phyloP scores from a whole-genome alignment of 805 yeast species.

The Wickerhamomyces chaumierensis region DNA sequence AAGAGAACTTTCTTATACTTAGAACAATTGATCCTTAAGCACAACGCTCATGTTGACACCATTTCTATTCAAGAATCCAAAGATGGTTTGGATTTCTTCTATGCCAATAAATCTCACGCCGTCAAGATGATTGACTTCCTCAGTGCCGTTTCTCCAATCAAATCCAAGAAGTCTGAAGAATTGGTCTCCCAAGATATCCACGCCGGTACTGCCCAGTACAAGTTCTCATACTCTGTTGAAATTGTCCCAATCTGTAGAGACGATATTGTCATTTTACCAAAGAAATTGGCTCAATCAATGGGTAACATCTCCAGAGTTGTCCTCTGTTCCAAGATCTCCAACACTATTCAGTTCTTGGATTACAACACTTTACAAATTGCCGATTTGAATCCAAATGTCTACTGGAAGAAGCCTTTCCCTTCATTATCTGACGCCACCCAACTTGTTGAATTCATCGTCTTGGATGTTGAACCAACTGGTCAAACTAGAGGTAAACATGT shows the following conservation, averaged over 20 bases:
- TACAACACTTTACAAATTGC: slow-evolving; percentile 70
- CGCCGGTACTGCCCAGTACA: slow-evolving; percentile 77
- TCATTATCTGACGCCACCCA: slow-evolving; percentile 68
- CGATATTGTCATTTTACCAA: slow-evolving; percentile 86
- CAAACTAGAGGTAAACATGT: slow-evolving; percentile 64
- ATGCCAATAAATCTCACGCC: slow-evolving; percentile 82
- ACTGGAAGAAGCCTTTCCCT: slow-evolving; percentile 75
- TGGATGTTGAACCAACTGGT: slow-evolving; percentile 92
- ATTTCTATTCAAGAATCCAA: slow-evolving; percentile 84
- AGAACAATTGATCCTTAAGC: slow-evolving; percentile 89
- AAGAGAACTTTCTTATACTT: slow-evolving; percentile 92
- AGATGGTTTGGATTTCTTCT: slow-evolving; percentile 93
- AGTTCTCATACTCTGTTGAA: slow-evolving; percentile 87
- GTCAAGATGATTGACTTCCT: slow-evolving; percentile 88
- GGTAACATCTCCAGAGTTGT: slow-evolving; percentile 79
- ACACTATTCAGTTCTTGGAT: slow-evolving; percentile 78
- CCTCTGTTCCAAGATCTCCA: slow-evolving; percentile 75
- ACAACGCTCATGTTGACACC: slow-evolving; percentile 89
- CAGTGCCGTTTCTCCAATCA: slow-evolving; percentile 73
- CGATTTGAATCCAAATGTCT: slow-evolving; percentile 59
- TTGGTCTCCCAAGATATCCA: slow-evolving; percentile 87
- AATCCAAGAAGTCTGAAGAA: slow-evolving; percentile 78
- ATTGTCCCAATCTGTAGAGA: slow-evolving; percentile 95
- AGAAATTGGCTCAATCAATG: slow-evolving; percentile 68
- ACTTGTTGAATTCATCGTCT: slow-evolving; percentile 75